Evolutionary conservation across 495 filamentous ascomycete genomes (phyloP).

Genomic region (Lentithecium fluviatile): DNA sequence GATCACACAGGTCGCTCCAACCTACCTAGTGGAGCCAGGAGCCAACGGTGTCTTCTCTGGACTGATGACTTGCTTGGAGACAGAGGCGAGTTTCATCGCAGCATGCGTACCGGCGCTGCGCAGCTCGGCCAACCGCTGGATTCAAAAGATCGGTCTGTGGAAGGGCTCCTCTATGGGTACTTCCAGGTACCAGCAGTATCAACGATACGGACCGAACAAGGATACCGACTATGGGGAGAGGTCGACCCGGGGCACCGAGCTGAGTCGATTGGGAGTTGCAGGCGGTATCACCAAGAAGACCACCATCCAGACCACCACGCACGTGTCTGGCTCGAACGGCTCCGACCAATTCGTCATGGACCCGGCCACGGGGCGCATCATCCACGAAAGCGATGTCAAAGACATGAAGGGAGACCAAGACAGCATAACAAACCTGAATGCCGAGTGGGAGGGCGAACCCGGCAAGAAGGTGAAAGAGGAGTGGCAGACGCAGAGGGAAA

Average conservation of each 20-base stretch:
- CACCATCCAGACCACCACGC: conserved; percentile 28
- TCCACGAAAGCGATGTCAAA: conserved; percentile 27
- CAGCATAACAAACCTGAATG: background rate
- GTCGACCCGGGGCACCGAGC: background rate
- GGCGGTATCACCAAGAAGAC: conserved; percentile 26
- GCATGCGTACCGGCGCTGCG: conserved; percentile 37
- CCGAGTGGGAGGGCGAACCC: conserved; percentile 16
- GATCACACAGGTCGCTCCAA: background rate
- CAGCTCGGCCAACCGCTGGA: conserved; percentile 31
- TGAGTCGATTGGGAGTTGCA: conserved; percentile 21
- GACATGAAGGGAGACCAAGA: background rate
- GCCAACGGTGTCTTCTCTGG: conserved; percentile 1
- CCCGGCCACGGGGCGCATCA: background rate
- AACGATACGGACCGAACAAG: background rate
- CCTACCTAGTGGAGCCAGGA: background rate
- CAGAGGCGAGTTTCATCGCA: conserved; percentile 32
- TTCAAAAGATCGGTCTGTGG: conserved; percentile 11
- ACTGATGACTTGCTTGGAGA: conserved; percentile 12
- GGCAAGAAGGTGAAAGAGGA: no score
- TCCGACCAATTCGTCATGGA: conserved; percentile 3
- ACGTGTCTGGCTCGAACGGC: conserved; percentile 24
- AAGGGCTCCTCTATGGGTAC: background rate
- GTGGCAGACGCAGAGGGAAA: no score
- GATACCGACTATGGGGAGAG: background rate
- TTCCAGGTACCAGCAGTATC: background rate